A percentile compares a stretch with the other conserved stretches of the same genome.
Evolutionary conservation across 2,329 filamentous ascomycete species (phyloP).

Genomic region (Tolypocladium nubicola): DNA sequence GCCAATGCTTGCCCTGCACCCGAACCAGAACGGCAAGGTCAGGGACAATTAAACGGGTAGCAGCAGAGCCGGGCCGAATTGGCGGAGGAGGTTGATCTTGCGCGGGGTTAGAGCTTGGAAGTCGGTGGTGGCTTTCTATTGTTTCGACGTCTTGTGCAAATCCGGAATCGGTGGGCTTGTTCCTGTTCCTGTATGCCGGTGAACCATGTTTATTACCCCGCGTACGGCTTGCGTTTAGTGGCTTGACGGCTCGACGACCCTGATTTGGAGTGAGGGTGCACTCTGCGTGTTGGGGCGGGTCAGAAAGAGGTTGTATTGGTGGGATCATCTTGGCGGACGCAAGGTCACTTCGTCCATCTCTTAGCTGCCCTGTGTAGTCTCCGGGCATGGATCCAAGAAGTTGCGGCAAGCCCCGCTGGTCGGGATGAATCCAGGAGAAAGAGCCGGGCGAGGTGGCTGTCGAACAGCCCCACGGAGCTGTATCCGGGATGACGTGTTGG

Average conservation of each 20-base stretch:
- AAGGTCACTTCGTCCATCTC: not conserved
- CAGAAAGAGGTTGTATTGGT: not conserved
- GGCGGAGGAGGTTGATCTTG: not conserved
- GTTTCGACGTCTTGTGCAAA: not conserved
- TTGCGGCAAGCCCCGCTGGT: not conserved
- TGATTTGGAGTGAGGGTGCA: not conserved
- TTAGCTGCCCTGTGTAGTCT: not conserved
- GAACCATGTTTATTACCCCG: too few relatives aligned
- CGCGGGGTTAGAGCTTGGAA: not conserved
- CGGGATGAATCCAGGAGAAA: not conserved
- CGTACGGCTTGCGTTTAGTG: not conserved
- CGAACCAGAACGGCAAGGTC: not conserved
- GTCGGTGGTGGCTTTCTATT: not conserved
- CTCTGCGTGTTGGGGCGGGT: not conserved
- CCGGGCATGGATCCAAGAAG: not conserved
- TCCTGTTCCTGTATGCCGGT: not conserved
- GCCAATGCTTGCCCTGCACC: not conserved
- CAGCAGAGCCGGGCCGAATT: not conserved
- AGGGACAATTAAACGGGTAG: not conserved
- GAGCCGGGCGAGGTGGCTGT: not conserved
- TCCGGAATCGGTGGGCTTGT: not conserved
- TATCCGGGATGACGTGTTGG: too few relatives aligned
- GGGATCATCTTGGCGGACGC: not conserved
- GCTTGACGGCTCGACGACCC: not conserved
- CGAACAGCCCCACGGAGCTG: not conserved